These are phyloP conservation scores for Plasmodium gonderi DNA, from an alignment of 169 alveolate genomes.

Conservation along the genomic window DNA sequence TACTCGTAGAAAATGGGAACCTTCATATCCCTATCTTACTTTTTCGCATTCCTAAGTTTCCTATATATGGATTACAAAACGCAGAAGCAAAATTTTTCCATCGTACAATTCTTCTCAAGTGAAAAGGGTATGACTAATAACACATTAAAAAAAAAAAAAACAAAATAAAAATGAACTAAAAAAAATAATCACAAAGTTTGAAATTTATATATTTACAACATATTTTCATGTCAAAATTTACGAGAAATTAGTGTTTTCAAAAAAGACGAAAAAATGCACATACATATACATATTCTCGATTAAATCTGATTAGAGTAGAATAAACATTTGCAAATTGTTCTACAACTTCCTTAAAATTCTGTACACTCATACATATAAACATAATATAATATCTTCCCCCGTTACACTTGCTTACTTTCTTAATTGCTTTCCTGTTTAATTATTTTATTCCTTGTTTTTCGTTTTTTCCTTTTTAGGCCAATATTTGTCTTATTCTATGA, in stretches of 20 bases:
- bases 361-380: background rate
- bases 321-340: no score
- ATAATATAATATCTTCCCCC: background rate
- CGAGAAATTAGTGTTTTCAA: no score
- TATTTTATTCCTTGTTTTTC: background rate
- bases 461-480: constrained; percentile 22
- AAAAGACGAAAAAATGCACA: no score
- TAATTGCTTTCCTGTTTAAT: background rate
- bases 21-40: constrained; percentile 32
- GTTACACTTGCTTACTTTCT: background rate
- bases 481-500: constrained; percentile 59
- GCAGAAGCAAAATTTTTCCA: constrained; percentile 52
- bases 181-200: background rate
- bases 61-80: constrained; percentile 49
- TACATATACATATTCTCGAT: no score
- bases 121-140: constrained; percentile 38
- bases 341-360: no score
- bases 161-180: background rate
- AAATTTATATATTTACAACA: background rate
- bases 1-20: constrained; percentile 61
- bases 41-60: constrained; percentile 17
- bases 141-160: background rate
- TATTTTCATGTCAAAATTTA: background rate
- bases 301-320: no score
- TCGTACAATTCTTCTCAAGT: constrained; percentile 50